Conservation (phyloP, 129 eudicot species). For the Rutidosis leptorrhynchoides region DNA sequence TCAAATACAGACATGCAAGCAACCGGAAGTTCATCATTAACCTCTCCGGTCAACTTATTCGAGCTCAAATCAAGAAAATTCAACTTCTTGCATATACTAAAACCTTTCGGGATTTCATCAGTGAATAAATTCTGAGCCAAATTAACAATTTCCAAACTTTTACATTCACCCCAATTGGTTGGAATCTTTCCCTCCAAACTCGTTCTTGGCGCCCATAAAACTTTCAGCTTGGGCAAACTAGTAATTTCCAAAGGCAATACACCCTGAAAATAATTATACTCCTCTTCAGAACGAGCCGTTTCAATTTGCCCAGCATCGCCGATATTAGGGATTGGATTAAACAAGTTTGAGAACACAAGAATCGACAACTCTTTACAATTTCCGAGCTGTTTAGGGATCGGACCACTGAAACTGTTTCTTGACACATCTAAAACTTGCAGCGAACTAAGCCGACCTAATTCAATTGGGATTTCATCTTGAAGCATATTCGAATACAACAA, state of each 20-base stretch:
- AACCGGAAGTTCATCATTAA: conserved; percentile 43
- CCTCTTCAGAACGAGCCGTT: conserved; percentile 34
- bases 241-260: conserved; percentile 49
- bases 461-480: conserved; percentile 58
- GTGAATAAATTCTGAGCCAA: conserved; percentile 54
- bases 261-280: conserved; percentile 61
- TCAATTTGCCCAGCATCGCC: conserved; percentile 18
- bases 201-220: conserved; percentile 90
- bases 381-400: conserved; percentile 56
- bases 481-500: conserved; percentile 57
- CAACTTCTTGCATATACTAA: conserved; percentile 53
- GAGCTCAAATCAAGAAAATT: conserved; percentile 74
- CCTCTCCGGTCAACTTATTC: conserved; percentile 56
- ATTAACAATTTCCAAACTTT: conserved; percentile 60
- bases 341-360: conserved; percentile 64
- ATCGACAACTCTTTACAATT: conserved; percentile 56
- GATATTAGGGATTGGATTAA: conserved; percentile 45
- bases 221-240: conserved; percentile 51
- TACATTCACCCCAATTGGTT: conserved; percentile 57
- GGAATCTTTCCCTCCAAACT: conserved; percentile 60
- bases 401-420: conserved; percentile 65
- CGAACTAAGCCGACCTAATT: conserved; percentile 57
- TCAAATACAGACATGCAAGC: conserved; percentile 69
- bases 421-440: conserved; percentile 71
- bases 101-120: conserved; percentile 40